These are phyloP conservation scores for Phalaenopsis hybrid DNA, from an alignment of 116 monocot genomes.

Conservation along the genomic window DNA sequence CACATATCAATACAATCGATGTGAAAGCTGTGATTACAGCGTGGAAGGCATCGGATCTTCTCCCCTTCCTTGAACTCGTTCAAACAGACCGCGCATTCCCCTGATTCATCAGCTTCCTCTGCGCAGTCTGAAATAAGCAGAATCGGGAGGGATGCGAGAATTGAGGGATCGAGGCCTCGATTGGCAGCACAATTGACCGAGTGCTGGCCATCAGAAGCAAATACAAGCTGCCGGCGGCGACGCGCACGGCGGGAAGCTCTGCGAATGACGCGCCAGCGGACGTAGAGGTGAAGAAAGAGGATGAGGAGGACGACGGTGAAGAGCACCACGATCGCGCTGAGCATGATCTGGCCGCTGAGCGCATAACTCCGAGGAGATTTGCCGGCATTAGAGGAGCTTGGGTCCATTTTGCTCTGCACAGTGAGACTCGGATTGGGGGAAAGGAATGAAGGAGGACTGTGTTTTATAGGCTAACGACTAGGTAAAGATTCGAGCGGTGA, in stretches of 20 bases:
- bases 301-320: constrained; percentile 11
- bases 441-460: background rate
- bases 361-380: constrained; percentile 4
- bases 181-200: background rate
- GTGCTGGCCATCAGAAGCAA: background rate
- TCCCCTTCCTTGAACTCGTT: constrained; percentile 29
- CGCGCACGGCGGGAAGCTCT: background rate
- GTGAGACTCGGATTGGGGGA: background rate
- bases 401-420: background rate
- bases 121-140: background rate
- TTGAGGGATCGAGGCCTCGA: constrained; percentile 17
- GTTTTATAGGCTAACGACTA: background rate
- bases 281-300: constrained; percentile 7
- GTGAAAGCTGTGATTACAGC: constrained; percentile 41
- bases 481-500: background rate
- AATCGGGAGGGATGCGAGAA: constrained; percentile 19
- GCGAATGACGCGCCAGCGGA: constrained; percentile 8
- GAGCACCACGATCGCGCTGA: constrained; percentile 9
- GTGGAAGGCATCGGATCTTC: constrained; percentile 21
- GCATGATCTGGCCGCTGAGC: constrained; percentile 19
- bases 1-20: constrained; percentile 47
- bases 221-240: constrained; percentile 2
- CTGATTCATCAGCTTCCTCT: background rate
- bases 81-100: constrained; percentile 39
- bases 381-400: background rate